phyloP scores from a whole-genome alignment of 495 filamentous ascomycete genomes.

The Tuber indicum region DNA sequence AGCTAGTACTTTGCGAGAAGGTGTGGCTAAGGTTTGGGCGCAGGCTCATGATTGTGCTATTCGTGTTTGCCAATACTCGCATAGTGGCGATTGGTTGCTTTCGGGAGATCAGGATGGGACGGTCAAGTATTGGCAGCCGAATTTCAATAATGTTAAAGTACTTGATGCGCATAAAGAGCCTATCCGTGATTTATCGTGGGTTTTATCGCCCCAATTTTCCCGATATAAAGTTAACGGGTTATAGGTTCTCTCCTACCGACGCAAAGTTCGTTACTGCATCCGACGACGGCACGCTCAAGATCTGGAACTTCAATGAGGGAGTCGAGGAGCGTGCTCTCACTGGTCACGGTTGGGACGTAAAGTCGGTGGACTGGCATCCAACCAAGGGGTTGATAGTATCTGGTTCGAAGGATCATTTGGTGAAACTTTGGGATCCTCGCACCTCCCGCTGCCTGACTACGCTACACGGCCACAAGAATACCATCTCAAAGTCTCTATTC shows the following conservation, averaged over 20 bases:
- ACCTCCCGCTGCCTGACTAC: conserved; percentile 85
- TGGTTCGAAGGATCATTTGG: conserved; percentile 92
- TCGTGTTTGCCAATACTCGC: conserved; percentile 78
- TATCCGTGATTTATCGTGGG: conserved; percentile 70
- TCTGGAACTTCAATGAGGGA: conserved; percentile 91
- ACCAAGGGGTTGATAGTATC: conserved; percentile 91
- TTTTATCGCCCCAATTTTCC: not conserved
- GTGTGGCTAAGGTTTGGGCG: conserved; percentile 13
- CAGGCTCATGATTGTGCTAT: conserved; percentile 89
- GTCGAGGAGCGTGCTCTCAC: conserved; percentile 70
- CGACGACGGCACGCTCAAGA: conserved; percentile 85
- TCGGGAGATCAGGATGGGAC: conserved; percentile 92
- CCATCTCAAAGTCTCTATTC: conserved; percentile 81
- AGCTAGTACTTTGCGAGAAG: conserved; percentile 5
- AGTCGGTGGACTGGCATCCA: conserved; percentile 95
- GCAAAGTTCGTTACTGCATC: conserved; percentile 92
- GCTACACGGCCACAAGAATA: conserved; percentile 95
- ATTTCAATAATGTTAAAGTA: conserved; percentile 96
- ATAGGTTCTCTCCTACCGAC: conserved; percentile 75
- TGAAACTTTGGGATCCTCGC: conserved; percentile 96
- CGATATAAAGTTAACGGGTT: not conserved
- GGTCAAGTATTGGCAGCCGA: conserved; percentile 98
- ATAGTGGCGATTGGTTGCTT: conserved; percentile 92
- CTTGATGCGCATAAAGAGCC: conserved; percentile 86
- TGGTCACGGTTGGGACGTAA: conserved; percentile 94